A percentile compares a stretch with the other conserved stretches of the same genome.
Evolutionary conservation across 257 asterid species (phyloP).

Genomic region (Capsicum pubescens): DNA sequence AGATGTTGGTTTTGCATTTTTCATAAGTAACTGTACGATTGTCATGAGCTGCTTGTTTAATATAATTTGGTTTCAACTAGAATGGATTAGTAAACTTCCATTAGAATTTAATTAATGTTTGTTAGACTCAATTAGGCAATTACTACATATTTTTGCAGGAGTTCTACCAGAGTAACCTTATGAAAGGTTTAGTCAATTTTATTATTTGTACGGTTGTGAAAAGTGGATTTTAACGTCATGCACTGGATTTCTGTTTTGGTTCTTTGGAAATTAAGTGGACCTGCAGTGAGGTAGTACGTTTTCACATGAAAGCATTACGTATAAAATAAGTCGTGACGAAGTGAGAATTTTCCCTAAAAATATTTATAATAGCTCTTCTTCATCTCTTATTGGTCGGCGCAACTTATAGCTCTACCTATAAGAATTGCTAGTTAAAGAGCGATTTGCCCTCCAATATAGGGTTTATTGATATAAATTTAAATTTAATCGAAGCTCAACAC

Average conservation of each 20-base stretch:
- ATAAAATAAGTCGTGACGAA: background rate
- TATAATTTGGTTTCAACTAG: too few relatives aligned
- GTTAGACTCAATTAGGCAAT: background rate
- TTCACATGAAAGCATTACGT: background rate
- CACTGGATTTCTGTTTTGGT: constrained; percentile 15
- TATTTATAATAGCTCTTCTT: too few relatives aligned
- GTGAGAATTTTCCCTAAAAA: background rate
- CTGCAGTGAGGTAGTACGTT: background rate
- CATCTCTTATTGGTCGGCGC: too few relatives aligned
- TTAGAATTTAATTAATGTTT: background rate
- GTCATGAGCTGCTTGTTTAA: too few relatives aligned
- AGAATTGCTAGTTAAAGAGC: background rate
- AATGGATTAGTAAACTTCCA: background rate
- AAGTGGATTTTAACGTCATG: background rate
- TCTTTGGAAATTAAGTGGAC: background rate
- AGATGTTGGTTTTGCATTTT: too few relatives aligned
- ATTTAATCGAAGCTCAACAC: background rate
- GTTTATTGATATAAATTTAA: background rate
- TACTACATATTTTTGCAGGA: background rate
- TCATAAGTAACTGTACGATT: too few relatives aligned
- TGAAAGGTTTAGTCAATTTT: background rate
- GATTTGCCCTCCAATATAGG: background rate
- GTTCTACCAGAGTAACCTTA: background rate
- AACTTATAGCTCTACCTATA: background rate
- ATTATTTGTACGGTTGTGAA: background rate